Conservation (phyloP, 2,329 filamentous ascomycete genomes). For the Exserohilum turcica region DNA sequence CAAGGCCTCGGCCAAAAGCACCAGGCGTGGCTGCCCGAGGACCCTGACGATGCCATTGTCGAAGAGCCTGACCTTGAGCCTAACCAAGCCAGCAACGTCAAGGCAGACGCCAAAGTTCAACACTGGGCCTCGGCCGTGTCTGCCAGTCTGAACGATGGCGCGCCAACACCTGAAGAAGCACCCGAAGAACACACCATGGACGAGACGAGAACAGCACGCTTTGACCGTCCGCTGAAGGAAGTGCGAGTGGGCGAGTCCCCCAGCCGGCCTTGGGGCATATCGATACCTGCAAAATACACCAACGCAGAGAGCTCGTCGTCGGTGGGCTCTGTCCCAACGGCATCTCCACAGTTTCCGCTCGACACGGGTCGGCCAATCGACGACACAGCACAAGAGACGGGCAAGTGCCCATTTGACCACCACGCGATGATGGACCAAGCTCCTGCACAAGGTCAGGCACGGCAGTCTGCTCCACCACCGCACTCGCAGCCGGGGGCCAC, state of each 20-base stretch:
- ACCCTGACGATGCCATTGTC: slow-evolving; percentile 53
- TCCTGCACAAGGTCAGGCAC: slow-evolving; percentile 7
- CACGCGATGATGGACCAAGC: slow-evolving; percentile 32
- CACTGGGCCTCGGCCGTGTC: slow-evolving; percentile 84
- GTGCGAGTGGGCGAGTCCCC: slow-evolving; percentile 93
- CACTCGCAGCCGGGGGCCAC: slow-evolving; percentile 19
- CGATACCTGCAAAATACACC: slow-evolving; percentile 66
- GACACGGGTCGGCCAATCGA: slow-evolving; percentile 39
- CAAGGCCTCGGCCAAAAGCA: slow-evolving; percentile 86
- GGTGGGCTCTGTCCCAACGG: slow-evolving; percentile 48
- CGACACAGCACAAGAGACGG: slow-evolving; percentile 34
- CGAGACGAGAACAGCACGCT: slow-evolving; percentile 71
- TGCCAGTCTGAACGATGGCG: slow-evolving; percentile 55
- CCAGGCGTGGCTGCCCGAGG: slow-evolving; percentile 77
- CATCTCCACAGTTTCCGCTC: slow-evolving; percentile 59
- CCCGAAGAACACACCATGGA: slow-evolving; percentile 51
- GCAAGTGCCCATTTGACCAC: slow-evolving; percentile 47
- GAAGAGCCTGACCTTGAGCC: slow-evolving; percentile 55
- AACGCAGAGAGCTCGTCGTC: slow-evolving; percentile 48
- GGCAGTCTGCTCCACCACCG: slow-evolving; percentile 15
- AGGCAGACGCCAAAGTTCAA: slow-evolving; percentile 74
- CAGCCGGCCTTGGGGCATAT: slow-evolving; percentile 90
- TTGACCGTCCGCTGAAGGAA: slow-evolving; percentile 84
- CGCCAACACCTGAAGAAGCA: slow-evolving; percentile 44
- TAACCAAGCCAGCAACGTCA: slow-evolving; percentile 44